Conservation (phyloP, 352 stramenopile species). For the Pythium apleroticum region DNA sequence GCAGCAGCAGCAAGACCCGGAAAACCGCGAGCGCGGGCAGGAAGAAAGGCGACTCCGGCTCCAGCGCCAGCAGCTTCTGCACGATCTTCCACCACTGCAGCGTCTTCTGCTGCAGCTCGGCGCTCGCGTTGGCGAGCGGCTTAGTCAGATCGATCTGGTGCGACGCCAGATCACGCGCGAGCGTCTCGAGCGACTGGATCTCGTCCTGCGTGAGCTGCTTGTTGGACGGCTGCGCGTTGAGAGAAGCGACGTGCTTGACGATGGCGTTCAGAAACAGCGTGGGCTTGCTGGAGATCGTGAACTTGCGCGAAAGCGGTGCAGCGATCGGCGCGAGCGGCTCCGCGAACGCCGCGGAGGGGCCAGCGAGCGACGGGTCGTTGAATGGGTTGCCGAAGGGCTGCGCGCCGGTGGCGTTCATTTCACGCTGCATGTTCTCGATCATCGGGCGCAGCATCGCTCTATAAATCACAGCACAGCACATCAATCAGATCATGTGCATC, state of each 20-base stretch:
- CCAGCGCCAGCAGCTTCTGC: conserved; percentile 42
- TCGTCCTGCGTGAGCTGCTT: conserved; percentile 33
- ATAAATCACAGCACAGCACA: neutral
- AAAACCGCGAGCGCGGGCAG: conserved; percentile 60
- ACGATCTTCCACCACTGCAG: conserved; percentile 41
- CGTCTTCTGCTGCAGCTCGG: conserved; percentile 6
- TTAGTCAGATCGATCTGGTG: conserved; percentile 21
- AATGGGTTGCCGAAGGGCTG: conserved; percentile 72
- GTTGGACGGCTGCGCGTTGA: conserved; percentile 27
- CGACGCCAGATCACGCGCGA: conserved; percentile 26
- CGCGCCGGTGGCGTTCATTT: conserved; percentile 57
- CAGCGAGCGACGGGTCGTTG: conserved; percentile 53
- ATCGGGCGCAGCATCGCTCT: conserved; percentile 80
- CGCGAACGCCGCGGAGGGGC: conserved; percentile 7
- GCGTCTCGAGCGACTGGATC: conserved; percentile 29
- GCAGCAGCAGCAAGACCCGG: conserved; percentile 58
- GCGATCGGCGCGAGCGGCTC: conserved; percentile 1
- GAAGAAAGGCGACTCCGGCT: conserved; percentile 37
- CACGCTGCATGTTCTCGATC: conserved; percentile 82
- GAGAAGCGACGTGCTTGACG: conserved; percentile 36
- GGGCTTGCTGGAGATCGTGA: conserved; percentile 56
- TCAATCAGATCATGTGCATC: neutral
- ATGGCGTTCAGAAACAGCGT: conserved; percentile 53
- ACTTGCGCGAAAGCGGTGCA: conserved; percentile 39
- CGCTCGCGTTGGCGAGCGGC: conserved; percentile 12